These are phyloP conservation scores for Ascochyta koolunga DNA, from an alignment of 2,329 filamentous ascomycete genomes.

Conservation along the genomic window DNA sequence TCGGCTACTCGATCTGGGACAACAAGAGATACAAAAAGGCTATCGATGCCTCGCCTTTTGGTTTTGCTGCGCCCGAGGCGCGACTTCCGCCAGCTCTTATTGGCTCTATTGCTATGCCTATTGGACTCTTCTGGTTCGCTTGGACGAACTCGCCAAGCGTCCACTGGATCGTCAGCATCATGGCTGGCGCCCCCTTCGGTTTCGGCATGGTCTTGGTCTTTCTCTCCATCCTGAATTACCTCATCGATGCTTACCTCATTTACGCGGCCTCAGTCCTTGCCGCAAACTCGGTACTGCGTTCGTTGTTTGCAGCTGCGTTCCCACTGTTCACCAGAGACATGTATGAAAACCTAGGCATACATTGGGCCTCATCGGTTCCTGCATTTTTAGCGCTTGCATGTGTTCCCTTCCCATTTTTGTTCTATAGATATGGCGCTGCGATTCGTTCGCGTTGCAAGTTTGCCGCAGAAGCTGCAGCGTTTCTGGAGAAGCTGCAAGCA, in stretches of 20 bases:
- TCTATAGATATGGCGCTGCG: conserved; percentile 69
- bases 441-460: conserved; percentile 71
- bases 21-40: conserved; percentile 46
- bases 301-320: conserved; percentile 55
- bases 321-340: conserved; percentile 56
- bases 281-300: conserved; percentile 55
- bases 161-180: conserved; percentile 61
- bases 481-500: conserved; percentile 54
- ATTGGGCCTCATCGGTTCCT: conserved; percentile 56
- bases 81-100: conserved; percentile 66
- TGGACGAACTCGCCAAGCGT: conserved; percentile 53
- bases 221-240: conserved; percentile 65
- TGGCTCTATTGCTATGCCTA: conserved; percentile 64
- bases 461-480: conserved; percentile 66
- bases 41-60: conserved; percentile 20
- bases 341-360: conserved; percentile 53
- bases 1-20: conserved; percentile 37
- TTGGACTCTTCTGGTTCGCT: conserved; percentile 42
- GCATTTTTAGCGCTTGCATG: conserved; percentile 55
- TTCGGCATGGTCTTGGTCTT: conserved; percentile 42
- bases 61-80: conserved; percentile 59
- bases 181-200: conserved; percentile 57
- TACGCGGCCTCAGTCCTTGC: conserved; percentile 31
- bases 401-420: conserved; percentile 66
- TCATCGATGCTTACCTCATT: conserved; percentile 65